Conservation (phyloP, 768 basidiomycete genomes). For the Asterophora parasitica region DNA sequence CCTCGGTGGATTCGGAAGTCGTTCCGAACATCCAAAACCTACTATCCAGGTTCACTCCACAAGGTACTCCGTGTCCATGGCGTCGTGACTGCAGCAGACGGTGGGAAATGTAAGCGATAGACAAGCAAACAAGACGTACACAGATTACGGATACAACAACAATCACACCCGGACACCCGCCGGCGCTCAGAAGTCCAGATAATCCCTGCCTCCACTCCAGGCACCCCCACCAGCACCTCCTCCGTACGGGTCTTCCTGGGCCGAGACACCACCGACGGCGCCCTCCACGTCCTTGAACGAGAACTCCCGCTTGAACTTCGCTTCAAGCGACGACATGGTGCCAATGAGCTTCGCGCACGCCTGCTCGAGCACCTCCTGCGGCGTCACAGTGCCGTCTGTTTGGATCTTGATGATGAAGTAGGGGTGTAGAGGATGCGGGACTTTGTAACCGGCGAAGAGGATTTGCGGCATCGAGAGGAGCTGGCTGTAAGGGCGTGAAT, state of each 20-base stretch:
- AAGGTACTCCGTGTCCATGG: too few relatives aligned
- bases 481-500: conserved; percentile 55
- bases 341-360: conserved; percentile 81
- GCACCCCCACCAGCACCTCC: conserved; percentile 17
- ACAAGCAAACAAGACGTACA: too few relatives aligned
- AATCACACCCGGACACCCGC: too few relatives aligned
- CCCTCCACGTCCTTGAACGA: conserved; percentile 71
- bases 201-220: conserved; percentile 21
- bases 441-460: conserved; percentile 97
- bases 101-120: too few relatives aligned
- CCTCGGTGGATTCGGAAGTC: too few relatives aligned
- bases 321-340: conserved; percentile 60
- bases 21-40: too few relatives aligned
- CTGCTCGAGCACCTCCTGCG: conserved; percentile 75
- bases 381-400: conserved; percentile 84
- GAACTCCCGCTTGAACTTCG: conserved; percentile 80
- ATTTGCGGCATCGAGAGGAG: conserved; percentile 83
- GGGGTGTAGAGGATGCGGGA: conserved; percentile 93
- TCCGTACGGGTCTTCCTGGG: conserved; percentile 48
- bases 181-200: conserved; percentile 19
- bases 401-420: conserved; percentile 94
- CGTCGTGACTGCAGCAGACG: too few relatives aligned
- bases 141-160: too few relatives aligned
- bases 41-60: too few relatives aligned
- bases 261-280: conserved; percentile 19